Conservation (phyloP, 371 early-diverging fungal genomes). For the Circinella umbellata region DNA sequence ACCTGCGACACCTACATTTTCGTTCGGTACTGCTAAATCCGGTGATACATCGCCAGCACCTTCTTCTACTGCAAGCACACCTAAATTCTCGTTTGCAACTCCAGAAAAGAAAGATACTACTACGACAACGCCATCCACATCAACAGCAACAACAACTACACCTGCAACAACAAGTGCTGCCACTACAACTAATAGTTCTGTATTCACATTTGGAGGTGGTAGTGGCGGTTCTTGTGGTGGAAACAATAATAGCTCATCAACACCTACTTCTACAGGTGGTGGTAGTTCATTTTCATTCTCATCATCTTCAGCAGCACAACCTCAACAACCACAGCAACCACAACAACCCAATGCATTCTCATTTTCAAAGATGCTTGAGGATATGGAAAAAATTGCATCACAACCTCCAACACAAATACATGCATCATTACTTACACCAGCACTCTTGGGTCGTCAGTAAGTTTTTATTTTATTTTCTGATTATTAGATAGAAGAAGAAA, state of each 20-base stretch:
- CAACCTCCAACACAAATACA: conserved; percentile 37
- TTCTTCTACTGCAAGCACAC: conserved; percentile 9
- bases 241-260: conserved; percentile 1
- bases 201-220: conserved; percentile 3
- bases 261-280: conserved; percentile 7
- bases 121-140: background rate
- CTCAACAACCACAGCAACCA: conserved; percentile 16
- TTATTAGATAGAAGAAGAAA: background rate
- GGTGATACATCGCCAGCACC: background rate
- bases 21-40: conserved; percentile 22
- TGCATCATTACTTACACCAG: conserved; percentile 36
- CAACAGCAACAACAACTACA: background rate
- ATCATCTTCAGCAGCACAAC: conserved; percentile 15
- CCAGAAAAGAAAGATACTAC: conserved; percentile 1
- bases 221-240: no score
- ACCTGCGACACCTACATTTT: conserved; percentile 18
- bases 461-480: conserved; percentile 10
- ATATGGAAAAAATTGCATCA: conserved; percentile 29
- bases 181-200: conserved; percentile 11
- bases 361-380: conserved; percentile 35
- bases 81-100: background rate
- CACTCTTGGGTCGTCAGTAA: conserved; percentile 35
- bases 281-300: conserved; percentile 14
- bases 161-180: background rate
- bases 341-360: conserved; percentile 41